Evolutionary conservation across 2,329 filamentous ascomycete species (phyloP).

Genomic region (Cordyceps cateniannulata): DNA sequence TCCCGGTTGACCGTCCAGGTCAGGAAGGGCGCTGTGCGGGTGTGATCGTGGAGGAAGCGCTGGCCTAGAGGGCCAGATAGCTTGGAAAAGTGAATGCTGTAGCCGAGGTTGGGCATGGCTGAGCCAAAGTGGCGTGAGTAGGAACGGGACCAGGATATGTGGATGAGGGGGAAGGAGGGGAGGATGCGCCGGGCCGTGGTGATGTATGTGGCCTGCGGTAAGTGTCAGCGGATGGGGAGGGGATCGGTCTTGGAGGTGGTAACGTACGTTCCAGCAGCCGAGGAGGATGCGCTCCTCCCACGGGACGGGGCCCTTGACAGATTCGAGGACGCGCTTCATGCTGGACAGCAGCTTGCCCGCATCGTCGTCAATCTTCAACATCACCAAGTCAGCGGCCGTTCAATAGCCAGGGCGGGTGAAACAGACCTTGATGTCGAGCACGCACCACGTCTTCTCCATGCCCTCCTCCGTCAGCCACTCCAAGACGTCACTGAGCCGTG

Average conservation of each 20-base stretch:
- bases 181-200: conserved; percentile 55
- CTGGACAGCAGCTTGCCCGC: conserved; percentile 63
- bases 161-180: conserved; percentile 56
- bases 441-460: conserved; percentile 64
- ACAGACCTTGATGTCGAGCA: conserved; percentile 79
- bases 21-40: conserved; percentile 42
- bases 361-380: conserved; percentile 40
- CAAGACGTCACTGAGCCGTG: conserved; percentile 67
- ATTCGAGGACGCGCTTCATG: conserved; percentile 56
- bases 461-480: conserved; percentile 61
- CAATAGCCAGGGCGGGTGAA: background rate
- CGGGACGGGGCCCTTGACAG: conserved; percentile 41
- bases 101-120: conserved; percentile 56
- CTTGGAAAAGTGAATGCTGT: conserved; percentile 68
- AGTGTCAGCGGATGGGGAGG: background rate
- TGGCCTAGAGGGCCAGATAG: conserved; percentile 63
- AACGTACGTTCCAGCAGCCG: conserved; percentile 70
- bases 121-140: conserved; percentile 67
- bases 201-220: conserved; percentile 62
- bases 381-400: background rate
- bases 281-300: conserved; percentile 73
- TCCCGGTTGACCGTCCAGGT: conserved; percentile 85
- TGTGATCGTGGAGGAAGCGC: conserved; percentile 58
- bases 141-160: conserved; percentile 59
- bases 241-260: background rate